Base-by-base conservation (phyloP, 164 flowering plant species). In the Vitis labrusca region DNA sequence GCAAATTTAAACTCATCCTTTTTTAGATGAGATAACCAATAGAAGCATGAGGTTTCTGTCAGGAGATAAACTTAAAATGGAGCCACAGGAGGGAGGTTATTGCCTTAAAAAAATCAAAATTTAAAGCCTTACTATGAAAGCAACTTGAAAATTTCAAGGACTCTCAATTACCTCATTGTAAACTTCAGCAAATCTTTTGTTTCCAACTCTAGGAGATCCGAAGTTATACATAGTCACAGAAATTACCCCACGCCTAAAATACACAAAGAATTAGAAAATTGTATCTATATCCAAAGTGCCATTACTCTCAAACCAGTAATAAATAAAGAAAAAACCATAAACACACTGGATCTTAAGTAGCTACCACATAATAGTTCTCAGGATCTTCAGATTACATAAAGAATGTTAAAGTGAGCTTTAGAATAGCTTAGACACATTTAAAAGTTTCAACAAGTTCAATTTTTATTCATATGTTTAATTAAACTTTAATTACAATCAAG, bases 131-230 rank as follows among this genome's bases (percentile, higher is more conserved):
- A 37, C 54, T 37, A 14, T 48, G 10, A 37, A 50, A 30, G 44
- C 61, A 37, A 59, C 52, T 47, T 15, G 12, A 54, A 65, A 53
- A 53, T 56, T 16, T 14, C 58, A 57, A 52, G 29, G 44, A 59
- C 19, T 61, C 50, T 29, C 37, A 14, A 23, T 74, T 81, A 91
- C 99, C 98, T 93, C 81, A 79, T 95, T 95, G 76, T 95, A 95
- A 30, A 88, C 74, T 64, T 95, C 96, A 8, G 93, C 93, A 82
- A 95, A 95, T 81, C 80, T 83, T 81, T 68, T 89, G 84, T 95
- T 95, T 63, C 99, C 99, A 78, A 95, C 99, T 81, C 99, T 86
- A 9, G 99, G 99, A 75, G 99, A 95, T 75, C 99, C 99, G 72
- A 95, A 95, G 78, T 95, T 95, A 70, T 95, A 95, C 99, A 95